Base-by-base conservation (phyloP, 257 asterid genomes). In the Prunella vulgaris region DNA sequence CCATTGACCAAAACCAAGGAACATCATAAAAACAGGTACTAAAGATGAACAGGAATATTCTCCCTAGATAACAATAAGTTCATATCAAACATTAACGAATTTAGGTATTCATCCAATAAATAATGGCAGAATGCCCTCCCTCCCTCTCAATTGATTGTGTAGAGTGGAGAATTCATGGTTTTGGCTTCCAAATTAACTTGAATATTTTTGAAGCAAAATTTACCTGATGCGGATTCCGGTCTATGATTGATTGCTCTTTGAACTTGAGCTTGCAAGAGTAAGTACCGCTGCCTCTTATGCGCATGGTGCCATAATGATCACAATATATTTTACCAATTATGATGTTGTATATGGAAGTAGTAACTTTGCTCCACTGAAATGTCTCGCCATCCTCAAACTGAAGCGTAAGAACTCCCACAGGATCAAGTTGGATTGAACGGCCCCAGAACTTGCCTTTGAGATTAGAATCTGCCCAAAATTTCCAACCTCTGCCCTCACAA, bases 371-470 rank as follows among this genome's bases (percentile, higher is more conserved):
- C 99, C 99, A 94, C 74, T 91, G 89, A 81, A 94, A 90, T 60
- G 96, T 87, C 78, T 94, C 97, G 0, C 97, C 99, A 64, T 86
- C 97, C 78, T 91, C 99, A 75, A 94, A 94, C 82, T 89, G 93
- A 77, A 94, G 85, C 72, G 90, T 91, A 37, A 94, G 93, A 74
- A 81, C 54, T 35, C 99, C 99, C 61, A 94, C 90, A 48, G 97
- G 99, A 78, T 94, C 99, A 59, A 94, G 97, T 78, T 94, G 99
- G 80, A 94, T 94, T 13, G 99, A 94, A 60, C 97, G 95, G 2
- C 97, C 99, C 99, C 99, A 94, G 77, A 94, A 94, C 85, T 94
- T 94, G 77, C 99, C 97, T 83, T 94, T 91, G 53, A 94, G 99
- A 77, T 91, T 94, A 60, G 96, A 88, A 81, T 94, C 99, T 60